A percentile compares a stretch with the other conserved stretches of the same genome.
Conservation (phyloP, 345 rosid species). For the Citrus cavaleriei region DNA sequence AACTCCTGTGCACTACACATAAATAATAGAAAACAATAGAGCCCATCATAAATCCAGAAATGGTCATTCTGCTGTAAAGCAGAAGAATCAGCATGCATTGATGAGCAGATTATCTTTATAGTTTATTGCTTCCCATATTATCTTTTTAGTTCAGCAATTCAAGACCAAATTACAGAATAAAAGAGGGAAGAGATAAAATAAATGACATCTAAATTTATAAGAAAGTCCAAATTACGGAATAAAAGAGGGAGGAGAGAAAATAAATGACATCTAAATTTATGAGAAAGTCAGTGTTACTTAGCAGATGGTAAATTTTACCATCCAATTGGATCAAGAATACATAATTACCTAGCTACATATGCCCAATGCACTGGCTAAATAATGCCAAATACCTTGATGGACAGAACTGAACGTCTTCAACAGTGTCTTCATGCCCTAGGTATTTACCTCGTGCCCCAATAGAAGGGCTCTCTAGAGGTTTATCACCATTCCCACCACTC, state of each 20-base stretch:
- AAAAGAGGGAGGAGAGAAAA: not conserved
- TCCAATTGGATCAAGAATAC: not conserved
- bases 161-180: not conserved
- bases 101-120: not conserved
- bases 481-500: constrained; percentile 41
- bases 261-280: not conserved
- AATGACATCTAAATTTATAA: not conserved
- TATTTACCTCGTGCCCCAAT: constrained; percentile 52
- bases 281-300: not conserved
- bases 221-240: not conserved
- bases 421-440: constrained; percentile 58
- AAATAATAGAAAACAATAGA: constrained; percentile 1
- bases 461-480: constrained; percentile 36
- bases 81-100: not conserved
- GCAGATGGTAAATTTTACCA: not conserved
- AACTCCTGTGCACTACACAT: constrained; percentile 49
- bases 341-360: not conserved
- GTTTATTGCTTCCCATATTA: not conserved
- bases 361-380: constrained; percentile 2
- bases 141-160: not conserved
- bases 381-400: constrained; percentile 48
- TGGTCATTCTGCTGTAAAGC: not conserved
- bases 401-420: constrained; percentile 70
- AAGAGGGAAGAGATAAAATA: not conserved
- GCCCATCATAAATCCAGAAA: not conserved